Conservation (phyloP, 1,139 yeast genomes). For the Nadsonia commutata region DNA sequence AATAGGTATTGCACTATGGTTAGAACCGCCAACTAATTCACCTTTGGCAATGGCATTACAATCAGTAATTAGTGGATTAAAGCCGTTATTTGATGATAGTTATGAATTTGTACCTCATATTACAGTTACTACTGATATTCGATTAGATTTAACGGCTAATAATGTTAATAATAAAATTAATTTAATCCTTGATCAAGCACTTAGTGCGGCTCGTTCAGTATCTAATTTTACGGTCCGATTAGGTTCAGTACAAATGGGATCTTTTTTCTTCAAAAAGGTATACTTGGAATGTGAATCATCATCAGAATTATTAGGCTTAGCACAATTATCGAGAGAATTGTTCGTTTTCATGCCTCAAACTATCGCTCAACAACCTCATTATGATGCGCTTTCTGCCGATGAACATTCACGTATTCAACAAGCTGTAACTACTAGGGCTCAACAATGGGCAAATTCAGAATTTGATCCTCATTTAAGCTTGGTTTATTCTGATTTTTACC, state of each 20-base stretch:
- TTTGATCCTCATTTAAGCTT: constrained; percentile 65
- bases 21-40: constrained; percentile 48
- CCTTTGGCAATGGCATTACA: constrained; percentile 41
- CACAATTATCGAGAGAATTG: constrained; percentile 54
- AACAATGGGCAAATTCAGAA: constrained; percentile 41
- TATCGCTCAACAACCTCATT: constrained; percentile 17
- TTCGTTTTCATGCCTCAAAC: constrained; percentile 32
- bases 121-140: constrained; percentile 52
- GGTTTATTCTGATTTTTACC: constrained; percentile 52
- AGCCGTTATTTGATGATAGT: constrained; percentile 57
- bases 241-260: constrained; percentile 22
- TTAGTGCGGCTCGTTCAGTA: constrained; percentile 39
- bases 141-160: constrained; percentile 27
- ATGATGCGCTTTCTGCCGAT: constrained; percentile 16
- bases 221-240: constrained; percentile 21
- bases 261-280: constrained; percentile 44
- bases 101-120: constrained; percentile 62
- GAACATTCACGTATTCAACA: constrained; percentile 13
- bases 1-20: constrained; percentile 50
- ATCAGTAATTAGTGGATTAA: constrained; percentile 48
- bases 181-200: constrained; percentile 46
- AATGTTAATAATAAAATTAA: constrained; percentile 27
- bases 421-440: constrained; percentile 22
- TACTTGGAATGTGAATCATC: constrained; percentile 38
- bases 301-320: constrained; percentile 48